Percentiles rank a stretch among this genome's conserved stretches.
Conservation (phyloP, 352 stramenopile genomes). For the Pythium apleroticum region DNA sequence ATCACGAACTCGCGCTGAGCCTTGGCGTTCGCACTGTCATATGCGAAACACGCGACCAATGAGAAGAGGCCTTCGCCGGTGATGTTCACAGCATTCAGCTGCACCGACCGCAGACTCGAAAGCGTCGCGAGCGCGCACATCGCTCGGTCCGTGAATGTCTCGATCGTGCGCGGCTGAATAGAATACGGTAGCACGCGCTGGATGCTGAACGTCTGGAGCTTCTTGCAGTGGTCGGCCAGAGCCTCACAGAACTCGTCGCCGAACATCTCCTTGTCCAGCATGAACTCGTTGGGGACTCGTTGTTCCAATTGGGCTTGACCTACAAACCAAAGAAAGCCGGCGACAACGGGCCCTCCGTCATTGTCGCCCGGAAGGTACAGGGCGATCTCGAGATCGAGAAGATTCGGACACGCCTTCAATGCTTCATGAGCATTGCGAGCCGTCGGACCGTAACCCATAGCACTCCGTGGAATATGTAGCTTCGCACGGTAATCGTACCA, state of each 20-base stretch:
- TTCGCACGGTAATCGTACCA: constrained; percentile 13
- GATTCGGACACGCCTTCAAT: constrained; percentile 15
- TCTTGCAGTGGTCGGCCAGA: constrained; percentile 5
- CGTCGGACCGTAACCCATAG: constrained; percentile 3
- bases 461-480: neutral
- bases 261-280: constrained; percentile 28
- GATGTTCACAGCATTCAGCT: constrained; percentile 26
- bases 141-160: constrained; percentile 20
- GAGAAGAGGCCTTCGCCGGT: constrained; percentile 16
- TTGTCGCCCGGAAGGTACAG: constrained; percentile 19
- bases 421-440: constrained; percentile 9
- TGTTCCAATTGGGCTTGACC: constrained; percentile 4
- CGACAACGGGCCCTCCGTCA: neutral
- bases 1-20: constrained; percentile 14
- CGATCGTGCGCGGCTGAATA: constrained; percentile 10
- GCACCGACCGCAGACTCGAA: constrained; percentile 8
- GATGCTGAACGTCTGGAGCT: constrained; percentile 20
- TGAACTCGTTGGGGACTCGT: neutral
- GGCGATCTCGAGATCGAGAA: constrained; percentile 9
- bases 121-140: constrained; percentile 17
- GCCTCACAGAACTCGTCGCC: constrained; percentile 24
- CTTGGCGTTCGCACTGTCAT: neutral
- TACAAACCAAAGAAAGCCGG: too few species aligned
- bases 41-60: constrained; percentile 7
- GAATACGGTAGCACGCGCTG: constrained; percentile 17